Conservation (phyloP, 2,329 filamentous ascomycete genomes). For the Penicillium capsulatum region DNA sequence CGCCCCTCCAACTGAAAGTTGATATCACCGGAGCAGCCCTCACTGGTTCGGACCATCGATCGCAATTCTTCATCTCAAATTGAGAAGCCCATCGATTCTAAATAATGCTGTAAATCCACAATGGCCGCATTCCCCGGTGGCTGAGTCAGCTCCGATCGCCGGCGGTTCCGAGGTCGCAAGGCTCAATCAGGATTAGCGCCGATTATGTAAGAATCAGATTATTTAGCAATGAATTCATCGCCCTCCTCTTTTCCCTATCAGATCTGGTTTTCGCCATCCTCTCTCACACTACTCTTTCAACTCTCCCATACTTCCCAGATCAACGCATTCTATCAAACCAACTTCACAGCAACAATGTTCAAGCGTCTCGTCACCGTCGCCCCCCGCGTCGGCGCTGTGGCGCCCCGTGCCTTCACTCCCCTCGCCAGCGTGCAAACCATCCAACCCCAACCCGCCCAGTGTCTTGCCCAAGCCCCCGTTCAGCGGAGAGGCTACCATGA, state of each 20-base stretch:
- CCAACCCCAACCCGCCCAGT: conserved; percentile 40
- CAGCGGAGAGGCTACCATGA: conserved; percentile 57
- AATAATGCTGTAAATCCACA: background rate
- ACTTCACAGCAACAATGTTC: conserved; percentile 49
- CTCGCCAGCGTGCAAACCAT: conserved; percentile 42
- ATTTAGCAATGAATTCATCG: conserved; percentile 28
- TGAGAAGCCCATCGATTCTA: background rate
- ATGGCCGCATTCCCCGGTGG: background rate
- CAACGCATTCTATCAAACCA: conserved; percentile 1
- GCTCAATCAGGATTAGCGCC: conserved; percentile 18
- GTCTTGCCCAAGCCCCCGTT: conserved; percentile 27
- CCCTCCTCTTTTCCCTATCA: conserved; percentile 17
- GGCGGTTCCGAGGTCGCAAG: conserved; percentile 18
- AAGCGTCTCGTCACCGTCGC: conserved; percentile 53
- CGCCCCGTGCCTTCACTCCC: conserved; percentile 46
- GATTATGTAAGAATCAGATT: conserved; percentile 25
- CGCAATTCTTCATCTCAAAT: background rate
- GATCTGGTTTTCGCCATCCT: conserved; percentile 20
- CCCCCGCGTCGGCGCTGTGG: conserved; percentile 51
- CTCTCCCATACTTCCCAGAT: conserved; percentile 3
- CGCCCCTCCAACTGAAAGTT: conserved; percentile 3
- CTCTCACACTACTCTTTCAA: conserved; percentile 2
- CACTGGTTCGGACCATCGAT: background rate
- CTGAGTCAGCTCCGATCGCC: conserved; percentile 24
- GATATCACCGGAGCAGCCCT: conserved; percentile 12